Conservation (phyloP, 2,329 filamentous ascomycete genomes). For the Nigrospora sphaerica region DNA sequence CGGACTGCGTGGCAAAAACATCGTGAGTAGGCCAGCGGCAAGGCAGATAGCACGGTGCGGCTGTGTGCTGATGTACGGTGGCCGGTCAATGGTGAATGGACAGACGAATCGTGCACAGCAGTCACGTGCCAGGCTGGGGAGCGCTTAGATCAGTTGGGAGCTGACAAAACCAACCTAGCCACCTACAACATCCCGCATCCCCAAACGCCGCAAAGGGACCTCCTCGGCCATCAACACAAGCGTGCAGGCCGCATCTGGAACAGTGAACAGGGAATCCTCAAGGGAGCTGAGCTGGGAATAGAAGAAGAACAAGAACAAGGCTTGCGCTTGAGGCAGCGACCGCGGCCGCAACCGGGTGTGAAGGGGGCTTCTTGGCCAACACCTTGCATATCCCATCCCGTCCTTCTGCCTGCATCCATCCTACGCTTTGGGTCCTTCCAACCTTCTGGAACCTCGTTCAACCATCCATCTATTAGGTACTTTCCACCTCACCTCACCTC, state of each 20-base stretch:
- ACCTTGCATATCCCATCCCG: neutral
- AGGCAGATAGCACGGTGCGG: too few relatives aligned
- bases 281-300: neutral
- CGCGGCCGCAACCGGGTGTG: neutral
- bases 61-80: too few relatives aligned
- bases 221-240: neutral
- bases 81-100: too few relatives aligned
- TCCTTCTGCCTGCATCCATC: neutral
- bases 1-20: too few relatives aligned
- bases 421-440: neutral
- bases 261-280: neutral
- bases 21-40: too few relatives aligned
- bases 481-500: slow-evolving; percentile 1
- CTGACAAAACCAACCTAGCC: neutral
- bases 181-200: neutral
- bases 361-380: neutral
- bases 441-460: neutral
- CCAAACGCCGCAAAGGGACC: neutral
- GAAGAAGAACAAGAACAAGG: neutral
- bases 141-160: neutral
- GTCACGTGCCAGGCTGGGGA: neutral
- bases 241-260: neutral
- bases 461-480: neutral
- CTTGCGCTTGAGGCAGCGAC: neutral
- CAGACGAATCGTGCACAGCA: neutral